Evolutionary conservation across 306 rosid genomes (phyloP).

Genomic region (Begonia loranthoides): DNA sequence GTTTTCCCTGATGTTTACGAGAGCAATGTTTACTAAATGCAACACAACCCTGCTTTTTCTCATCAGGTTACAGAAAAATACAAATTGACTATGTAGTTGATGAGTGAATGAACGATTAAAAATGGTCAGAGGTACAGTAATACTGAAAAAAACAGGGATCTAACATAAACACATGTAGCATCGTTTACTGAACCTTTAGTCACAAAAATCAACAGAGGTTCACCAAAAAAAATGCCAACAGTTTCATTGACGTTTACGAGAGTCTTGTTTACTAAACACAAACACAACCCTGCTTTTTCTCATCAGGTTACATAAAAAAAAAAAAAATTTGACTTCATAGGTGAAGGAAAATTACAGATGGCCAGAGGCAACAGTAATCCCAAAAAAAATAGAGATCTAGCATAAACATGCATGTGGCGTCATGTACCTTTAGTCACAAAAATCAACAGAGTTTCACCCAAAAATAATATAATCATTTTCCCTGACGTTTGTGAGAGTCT

Average conservation of each 20-base stretch:
- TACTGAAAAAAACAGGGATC: neutral
- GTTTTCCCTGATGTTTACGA: constrained; percentile 41
- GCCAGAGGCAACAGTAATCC: too few species aligned
- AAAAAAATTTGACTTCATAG: too few species aligned
- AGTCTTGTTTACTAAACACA: constrained; percentile 26
- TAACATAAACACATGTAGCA: too few species aligned
- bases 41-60: constrained; percentile 33
- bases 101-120: too few species aligned
- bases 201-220: too few species aligned
- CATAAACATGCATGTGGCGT: constrained; percentile 13
- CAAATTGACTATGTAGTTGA: too few species aligned
- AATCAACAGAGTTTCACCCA: constrained; percentile 56
- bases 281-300: constrained; percentile 29
- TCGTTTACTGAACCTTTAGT: too few species aligned
- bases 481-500: constrained; percentile 35
- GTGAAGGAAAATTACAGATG: too few species aligned
- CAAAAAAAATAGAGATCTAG: too few species aligned
- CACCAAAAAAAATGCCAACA: too few species aligned
- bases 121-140: neutral
- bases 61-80: constrained; percentile 16
- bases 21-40: constrained; percentile 30
- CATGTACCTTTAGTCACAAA: constrained; percentile 42
- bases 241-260: constrained; percentile 40
- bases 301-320: constrained; percentile 16
- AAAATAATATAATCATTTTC: constrained; percentile 31